A percentile compares a stretch with the other conserved stretches of the same genome.
Conservation (phyloP, 164 flowering plant species). For the Tetracentron sinense region DNA sequence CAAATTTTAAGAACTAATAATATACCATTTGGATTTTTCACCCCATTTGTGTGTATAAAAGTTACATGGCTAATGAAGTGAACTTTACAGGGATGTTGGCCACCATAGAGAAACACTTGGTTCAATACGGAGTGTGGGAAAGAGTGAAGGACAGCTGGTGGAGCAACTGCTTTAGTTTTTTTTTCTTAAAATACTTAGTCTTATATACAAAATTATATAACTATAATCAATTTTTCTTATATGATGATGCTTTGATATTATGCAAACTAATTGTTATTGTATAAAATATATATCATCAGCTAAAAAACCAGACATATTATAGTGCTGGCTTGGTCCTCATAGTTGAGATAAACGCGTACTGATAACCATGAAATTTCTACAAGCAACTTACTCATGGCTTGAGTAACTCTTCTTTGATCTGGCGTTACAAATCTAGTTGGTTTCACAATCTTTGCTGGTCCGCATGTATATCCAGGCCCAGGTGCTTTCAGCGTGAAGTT, state of each 20-base stretch:
- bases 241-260: neutral
- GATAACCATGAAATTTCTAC: neutral
- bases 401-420: constrained; percentile 58
- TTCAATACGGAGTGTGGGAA: neutral
- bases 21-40: neutral
- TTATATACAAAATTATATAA: neutral
- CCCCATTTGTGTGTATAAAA: neutral
- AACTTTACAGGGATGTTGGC: neutral
- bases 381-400: constrained; percentile 55
- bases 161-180: neutral
- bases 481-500: constrained; percentile 66
- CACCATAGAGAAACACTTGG: neutral
- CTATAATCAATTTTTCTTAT: no score
- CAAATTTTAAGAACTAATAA: neutral
- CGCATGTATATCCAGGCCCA: constrained; percentile 73
- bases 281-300: no score
- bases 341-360: no score
- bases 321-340: no score
- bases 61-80: neutral
- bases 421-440: constrained; percentile 37
- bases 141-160: neutral
- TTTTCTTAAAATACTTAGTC: neutral
- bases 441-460: constrained; percentile 43
- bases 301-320: no score
- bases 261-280: neutral